Evolutionary conservation across 1,139 yeast genomes (phyloP), one percentile per base, ranked within the genome.

Genomic region (Debaryomyces sp.): DNA sequence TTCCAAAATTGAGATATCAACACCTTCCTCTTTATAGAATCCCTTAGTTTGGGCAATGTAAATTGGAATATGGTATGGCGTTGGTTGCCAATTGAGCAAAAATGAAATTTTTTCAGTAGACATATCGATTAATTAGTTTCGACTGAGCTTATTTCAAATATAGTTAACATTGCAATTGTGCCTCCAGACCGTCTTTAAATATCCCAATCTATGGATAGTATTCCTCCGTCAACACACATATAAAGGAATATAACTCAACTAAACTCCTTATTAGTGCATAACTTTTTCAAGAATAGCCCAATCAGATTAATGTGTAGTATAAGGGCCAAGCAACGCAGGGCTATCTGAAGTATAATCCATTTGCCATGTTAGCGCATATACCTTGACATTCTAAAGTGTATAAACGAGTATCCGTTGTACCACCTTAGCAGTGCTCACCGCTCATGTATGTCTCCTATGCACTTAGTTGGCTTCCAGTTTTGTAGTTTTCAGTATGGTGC

Each of bases 51-150:
- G 79, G 32, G 84, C 84, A 46, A 79, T 60, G 60, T 71, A 80
- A 48, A 80, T 62, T 24, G 85, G 83, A 50, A 79, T 75, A 54
- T 80, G 84, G 70, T 80, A 80, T 34, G 85, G 82, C 29, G 84
- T 76, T 39, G 83, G 75, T 57, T 77, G 76, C 85, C 85, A 80
- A 67, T 80, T 80, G 56, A 80, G 70, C 46, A 76, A 71, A 59
- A 80, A 80, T 23, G 84, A 72, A 58, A 79, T 75, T 55, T 78
- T 80, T 51, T 77, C 66, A 43, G 81, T 71, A 41, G 58, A 29
- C 51, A 49, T 49, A 10, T 3, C 29, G 12, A 13, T 13, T 12
- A 12, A 18, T 30, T 29, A 4, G 26, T 18, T 41, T 41, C 13
- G 6, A 13, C n/a, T 21, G 2, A 35, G 38, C 12, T 9, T 32